Evolutionary conservation across 441 rosid species (phyloP).

Genomic region (Melastoma candidum): DNA sequence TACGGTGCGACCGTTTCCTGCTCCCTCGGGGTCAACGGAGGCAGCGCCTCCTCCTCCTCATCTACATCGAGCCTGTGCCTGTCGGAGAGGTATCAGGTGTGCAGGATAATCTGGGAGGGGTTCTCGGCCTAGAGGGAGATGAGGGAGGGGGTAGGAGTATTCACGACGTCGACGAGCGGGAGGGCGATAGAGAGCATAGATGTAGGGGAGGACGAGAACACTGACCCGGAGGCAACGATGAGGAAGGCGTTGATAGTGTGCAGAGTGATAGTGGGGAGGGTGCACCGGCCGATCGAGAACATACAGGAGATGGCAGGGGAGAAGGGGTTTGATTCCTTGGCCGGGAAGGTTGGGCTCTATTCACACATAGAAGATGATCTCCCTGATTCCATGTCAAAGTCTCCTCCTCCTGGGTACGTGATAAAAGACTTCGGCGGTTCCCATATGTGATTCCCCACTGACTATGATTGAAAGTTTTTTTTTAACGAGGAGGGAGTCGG

Average conservation of each 20-base stretch:
- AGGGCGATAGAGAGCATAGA: slow-evolving; percentile 68
- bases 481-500: too few relatives aligned
- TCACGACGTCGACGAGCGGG: slow-evolving; percentile 89
- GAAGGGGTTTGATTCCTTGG: too few relatives aligned
- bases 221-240: slow-evolving; percentile 12
- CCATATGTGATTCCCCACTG: too few relatives aligned
- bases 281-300: slow-evolving; percentile 84
- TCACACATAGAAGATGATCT: too few relatives aligned
- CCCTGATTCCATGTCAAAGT: too few relatives aligned
- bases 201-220: slow-evolving; percentile 27
- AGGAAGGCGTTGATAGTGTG: slow-evolving; percentile 91
- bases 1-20: slow-evolving; percentile 78
- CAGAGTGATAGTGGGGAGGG: slow-evolving; percentile 92
- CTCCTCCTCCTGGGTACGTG: too few relatives aligned
- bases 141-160: slow-evolving; percentile 70
- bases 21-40: slow-evolving; percentile 65
- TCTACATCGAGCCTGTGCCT: slow-evolving; percentile 56
- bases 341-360: too few relatives aligned
- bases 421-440: slow-evolving; percentile 13
- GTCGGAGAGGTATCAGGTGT: slow-evolving; percentile 45
- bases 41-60: too few relatives aligned
- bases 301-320: slow-evolving; percentile 8
- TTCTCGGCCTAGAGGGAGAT: slow-evolving; percentile 73
- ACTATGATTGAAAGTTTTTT: too few relatives aligned
- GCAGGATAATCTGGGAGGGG: slow-evolving; percentile 30